Evolutionary conservation across 495 filamentous ascomycete genomes (phyloP), one percentile per base, ranked within the genome.

Genomic region (Xylaria acuta): DNA sequence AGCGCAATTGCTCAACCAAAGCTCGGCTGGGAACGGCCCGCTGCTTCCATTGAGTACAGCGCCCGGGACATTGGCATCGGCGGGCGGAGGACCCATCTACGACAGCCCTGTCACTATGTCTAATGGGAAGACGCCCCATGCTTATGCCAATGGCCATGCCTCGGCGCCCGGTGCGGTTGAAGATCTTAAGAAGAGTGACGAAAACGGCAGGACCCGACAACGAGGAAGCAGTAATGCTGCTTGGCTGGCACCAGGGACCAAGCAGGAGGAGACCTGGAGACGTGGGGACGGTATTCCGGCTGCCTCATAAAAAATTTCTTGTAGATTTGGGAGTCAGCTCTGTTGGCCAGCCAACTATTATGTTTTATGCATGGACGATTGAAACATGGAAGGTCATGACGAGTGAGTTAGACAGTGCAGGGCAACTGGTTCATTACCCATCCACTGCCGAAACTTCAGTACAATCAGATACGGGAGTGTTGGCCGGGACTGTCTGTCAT

Each of bases 211-310:
- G 36, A 82, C 85, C 25, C 82, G 88, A 72, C 81, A 86, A 56
- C 85, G 91, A 76, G 88, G 86, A 32, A 78, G 71, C 51, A 93
- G 89, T 79, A 88, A 85, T 74, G 83, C 86, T 47, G 84, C 84
- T 47, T 94, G 92, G 90, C 77, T 94, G 20, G 87, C 91, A 16
- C 89, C 88, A 5, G 92, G 93, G 3, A 94, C 92, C 51, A 92
- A 87, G 69, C 91, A 94, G 78, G 92, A 97, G 74, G 90, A 93
- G 66, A 95, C 92, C 0, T 96, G 94, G 94, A 86, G 88, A 60
- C 78, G 80, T n/a, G 84, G 82, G 63, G 91, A 88, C 64, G 88
- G 73, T 64, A 74, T 75, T 43, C 73, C 47, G 25, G 72, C 62
- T 53, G 72, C 72, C 30, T 71, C 72, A 30, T 74, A 40, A 63